Percentiles rank a stretch among this genome's conserved stretches.
phyloP scores from a whole-genome alignment of 2,329 filamentous ascomycete species.

The Trichoderma polysporum region DNA sequence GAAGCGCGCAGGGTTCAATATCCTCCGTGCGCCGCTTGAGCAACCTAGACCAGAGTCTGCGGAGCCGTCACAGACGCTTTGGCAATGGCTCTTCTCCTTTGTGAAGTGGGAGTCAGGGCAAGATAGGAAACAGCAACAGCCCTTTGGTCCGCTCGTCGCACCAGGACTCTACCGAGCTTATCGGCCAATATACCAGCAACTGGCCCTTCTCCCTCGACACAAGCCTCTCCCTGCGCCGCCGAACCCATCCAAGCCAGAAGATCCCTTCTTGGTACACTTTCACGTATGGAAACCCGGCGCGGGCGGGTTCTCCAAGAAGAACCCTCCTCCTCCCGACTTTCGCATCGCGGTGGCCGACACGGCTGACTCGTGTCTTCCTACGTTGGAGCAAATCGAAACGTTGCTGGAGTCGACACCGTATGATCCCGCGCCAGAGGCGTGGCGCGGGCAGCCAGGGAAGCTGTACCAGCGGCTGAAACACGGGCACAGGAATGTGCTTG shows the following conservation, averaged over 20 bases:
- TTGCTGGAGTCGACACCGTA: constrained; percentile 74
- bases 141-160: constrained; percentile 58
- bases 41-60: constrained; percentile 21
- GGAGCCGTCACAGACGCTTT: constrained; percentile 36
- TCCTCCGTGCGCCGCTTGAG: constrained; percentile 63
- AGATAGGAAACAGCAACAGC: constrained; percentile 28
- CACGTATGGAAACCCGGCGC: constrained; percentile 72
- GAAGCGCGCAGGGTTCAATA: constrained; percentile 77
- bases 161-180: constrained; percentile 67
- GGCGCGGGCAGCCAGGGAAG: constrained; percentile 42
- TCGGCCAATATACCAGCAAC: constrained; percentile 69
- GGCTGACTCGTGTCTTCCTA: constrained; percentile 68
- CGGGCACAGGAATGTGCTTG: constrained; percentile 76
- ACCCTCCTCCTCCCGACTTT: constrained; percentile 77
- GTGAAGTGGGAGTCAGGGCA: constrained; percentile 32
- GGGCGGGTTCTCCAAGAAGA: constrained; percentile 72
- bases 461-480: constrained; percentile 80
- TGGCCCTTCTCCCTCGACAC: constrained; percentile 72
- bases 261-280: constrained; percentile 72
- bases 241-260: constrained; percentile 31
- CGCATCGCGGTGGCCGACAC: constrained; percentile 80
- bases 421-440: constrained; percentile 51
- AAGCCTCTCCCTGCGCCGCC: constrained; percentile 46
- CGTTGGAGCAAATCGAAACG: constrained; percentile 66
- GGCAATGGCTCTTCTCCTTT: constrained; percentile 56